Evolutionary conservation across 169 alveolate genomes (phyloP), one percentile per base, ranked within the genome.

Genomic region (Eimeria maxima): DNA sequence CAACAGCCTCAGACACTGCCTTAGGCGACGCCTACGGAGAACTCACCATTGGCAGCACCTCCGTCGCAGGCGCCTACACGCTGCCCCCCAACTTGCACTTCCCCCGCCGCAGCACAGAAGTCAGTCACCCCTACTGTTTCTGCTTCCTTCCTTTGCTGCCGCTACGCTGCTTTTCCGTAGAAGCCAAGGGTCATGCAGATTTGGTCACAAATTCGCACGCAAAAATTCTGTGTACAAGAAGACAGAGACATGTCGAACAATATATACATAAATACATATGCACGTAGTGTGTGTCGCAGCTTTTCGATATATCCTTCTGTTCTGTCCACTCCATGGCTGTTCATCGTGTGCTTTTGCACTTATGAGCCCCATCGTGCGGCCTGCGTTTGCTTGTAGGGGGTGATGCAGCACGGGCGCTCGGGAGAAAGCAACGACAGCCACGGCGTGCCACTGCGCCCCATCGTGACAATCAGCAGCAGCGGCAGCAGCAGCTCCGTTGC

Each of bases 1-100:
- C 97, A 16, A 97, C 97, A 38, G 95, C 97, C 4, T 97, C 98
- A 1, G 98, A 97, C 44, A 97, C 98, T 6, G 97, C 97, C 42
- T 90, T 97, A 42, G 97, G 97, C 16, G 98, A 97, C 55, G 96
- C 96, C 42, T 96, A 97, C 69, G 96, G 97, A 44, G 98, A 97
- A 60, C 96, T 96, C 55, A 95, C 98, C 8, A 80, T 96, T 22
- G 96, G 96, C 57, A 93, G 89, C 60, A 57, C 92, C 11, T 74
- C 90, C 57, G 90, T 87, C 38, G 96, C 90, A 20, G 91, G 74
- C 45, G 95, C 96, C 27, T 89, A 95, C 87, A 95, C 96, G 18
- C 93, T 95, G 63, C 96, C 96, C 24, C 96, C 89, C 57, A 95
- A 76, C 60, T 91, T 95, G 47, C 84, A 86, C 81, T 95, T 95